Conservation (phyloP, 257 asterid species). For the Lycium ferocissimum region DNA sequence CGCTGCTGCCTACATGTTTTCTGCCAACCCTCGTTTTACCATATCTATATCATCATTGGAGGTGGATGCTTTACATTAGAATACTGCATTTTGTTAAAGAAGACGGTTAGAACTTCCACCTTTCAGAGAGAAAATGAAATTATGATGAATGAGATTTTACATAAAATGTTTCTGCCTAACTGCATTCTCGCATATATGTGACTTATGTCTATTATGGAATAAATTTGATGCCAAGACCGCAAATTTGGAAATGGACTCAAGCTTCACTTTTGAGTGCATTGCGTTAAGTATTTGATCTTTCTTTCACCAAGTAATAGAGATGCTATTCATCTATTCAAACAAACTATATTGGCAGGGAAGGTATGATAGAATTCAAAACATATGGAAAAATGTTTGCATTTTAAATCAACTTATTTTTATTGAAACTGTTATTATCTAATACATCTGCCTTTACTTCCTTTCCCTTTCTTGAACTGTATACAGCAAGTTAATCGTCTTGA, state of each 20-base stretch:
- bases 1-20: neutral
- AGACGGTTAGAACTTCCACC: neutral
- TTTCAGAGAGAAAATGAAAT: neutral
- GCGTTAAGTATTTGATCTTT: neutral
- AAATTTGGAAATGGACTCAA: neutral
- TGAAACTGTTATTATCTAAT: neutral
- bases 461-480: slow-evolving; percentile 10
- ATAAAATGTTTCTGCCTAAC: neutral
- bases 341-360: neutral
- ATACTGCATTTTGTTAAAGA: slow-evolving; percentile 1
- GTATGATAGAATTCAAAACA: neutral
- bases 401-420: neutral
- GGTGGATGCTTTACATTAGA: neutral
- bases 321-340: slow-evolving; percentile 1
- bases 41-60: slow-evolving; percentile 1
- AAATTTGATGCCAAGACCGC: slow-evolving; percentile 18
- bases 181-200: neutral
- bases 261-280: slow-evolving; percentile 16
- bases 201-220: neutral
- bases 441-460: neutral
- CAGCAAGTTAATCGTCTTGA: slow-evolving; percentile 99
- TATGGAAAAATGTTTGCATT: neutral
- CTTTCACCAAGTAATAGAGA: neutral
- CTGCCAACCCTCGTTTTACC: neutral
- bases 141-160: neutral